Percentiles rank a stretch among this genome's conserved stretches.
Conservation (phyloP, 768 basidiomycete genomes). For the Trametes sanguinea region DNA sequence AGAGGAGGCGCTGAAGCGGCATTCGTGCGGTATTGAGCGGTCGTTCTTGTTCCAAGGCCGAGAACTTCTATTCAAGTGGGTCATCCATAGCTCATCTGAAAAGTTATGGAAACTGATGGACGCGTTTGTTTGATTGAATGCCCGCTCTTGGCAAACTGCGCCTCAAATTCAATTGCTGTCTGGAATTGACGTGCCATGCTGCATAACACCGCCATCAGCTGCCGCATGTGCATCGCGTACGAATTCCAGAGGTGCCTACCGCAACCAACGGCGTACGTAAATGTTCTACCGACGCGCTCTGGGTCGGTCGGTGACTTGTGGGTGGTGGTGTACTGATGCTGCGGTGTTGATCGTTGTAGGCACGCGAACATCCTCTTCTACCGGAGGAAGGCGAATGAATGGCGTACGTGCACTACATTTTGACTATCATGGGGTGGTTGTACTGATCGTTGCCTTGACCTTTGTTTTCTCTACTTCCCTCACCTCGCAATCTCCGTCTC, state of each 20-base stretch:
- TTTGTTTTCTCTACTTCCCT: not conserved
- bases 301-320: not conserved
- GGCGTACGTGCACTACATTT: slow-evolving; percentile 26
- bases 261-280: slow-evolving; percentile 53
- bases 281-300: not conserved
- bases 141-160: not conserved
- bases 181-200: not conserved
- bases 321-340: slow-evolving; percentile 49
- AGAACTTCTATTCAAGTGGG: slow-evolving; percentile 79
- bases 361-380: slow-evolving; percentile 30
- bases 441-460: not conserved
- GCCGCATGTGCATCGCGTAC: slow-evolving; percentile 68
- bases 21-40: slow-evolving; percentile 68
- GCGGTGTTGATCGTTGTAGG: slow-evolving; percentile 52
- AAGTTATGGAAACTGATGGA: not conserved
- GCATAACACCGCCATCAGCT: slow-evolving; percentile 42
- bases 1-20: slow-evolving; percentile 60
- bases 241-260: slow-evolving; percentile 70
- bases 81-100: not conserved
- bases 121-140: not conserved
- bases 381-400: slow-evolving; percentile 34
- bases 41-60: slow-evolving; percentile 69
- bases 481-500: not conserved
- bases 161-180: not conserved
- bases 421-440: not conserved